A percentile compares a stretch with the other conserved stretches of the same genome.
These are phyloP conservation scores for Rhododendron simsii DNA, from an alignment of 148 eudicot genomes.

Conservation along the genomic window DNA sequence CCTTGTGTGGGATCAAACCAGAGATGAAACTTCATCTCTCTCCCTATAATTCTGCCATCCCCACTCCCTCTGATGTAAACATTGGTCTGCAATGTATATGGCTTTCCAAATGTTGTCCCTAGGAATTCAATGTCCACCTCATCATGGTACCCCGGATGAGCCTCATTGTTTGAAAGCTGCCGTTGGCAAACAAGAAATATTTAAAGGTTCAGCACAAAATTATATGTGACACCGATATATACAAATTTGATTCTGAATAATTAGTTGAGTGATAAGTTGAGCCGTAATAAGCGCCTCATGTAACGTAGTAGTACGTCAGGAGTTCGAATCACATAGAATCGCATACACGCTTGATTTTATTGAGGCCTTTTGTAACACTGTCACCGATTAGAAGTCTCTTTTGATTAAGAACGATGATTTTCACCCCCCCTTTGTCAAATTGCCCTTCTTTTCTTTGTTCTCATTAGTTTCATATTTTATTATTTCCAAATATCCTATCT, in stretches of 20 bases:
- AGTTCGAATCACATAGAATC: not conserved
- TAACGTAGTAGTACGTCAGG: not conserved
- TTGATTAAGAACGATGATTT: not conserved
- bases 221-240: not conserved
- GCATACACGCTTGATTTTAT: not conserved
- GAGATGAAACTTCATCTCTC: slow-evolving; percentile 88
- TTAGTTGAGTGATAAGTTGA: not conserved
- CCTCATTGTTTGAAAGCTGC: slow-evolving; percentile 89
- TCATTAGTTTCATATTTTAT: too few species aligned
- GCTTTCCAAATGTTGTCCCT: slow-evolving; percentile 87
- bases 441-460: too few species aligned
- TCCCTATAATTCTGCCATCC: slow-evolving; percentile 82
- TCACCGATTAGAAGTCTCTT: not conserved
- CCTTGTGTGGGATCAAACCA: slow-evolving; percentile 90
- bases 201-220: not conserved
- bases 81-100: slow-evolving; percentile 86
- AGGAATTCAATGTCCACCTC: slow-evolving; percentile 95
- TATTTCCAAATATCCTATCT: too few species aligned
- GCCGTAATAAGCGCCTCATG: not conserved
- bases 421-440: not conserved
- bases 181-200: not conserved
- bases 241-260: not conserved
- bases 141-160: slow-evolving; percentile 85
- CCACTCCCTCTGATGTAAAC: slow-evolving; percentile 91
- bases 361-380: not conserved